Evolutionary conservation across 2,329 filamentous ascomycete genomes (phyloP).

Genomic region (Aspergillus quadrilineatus): DNA sequence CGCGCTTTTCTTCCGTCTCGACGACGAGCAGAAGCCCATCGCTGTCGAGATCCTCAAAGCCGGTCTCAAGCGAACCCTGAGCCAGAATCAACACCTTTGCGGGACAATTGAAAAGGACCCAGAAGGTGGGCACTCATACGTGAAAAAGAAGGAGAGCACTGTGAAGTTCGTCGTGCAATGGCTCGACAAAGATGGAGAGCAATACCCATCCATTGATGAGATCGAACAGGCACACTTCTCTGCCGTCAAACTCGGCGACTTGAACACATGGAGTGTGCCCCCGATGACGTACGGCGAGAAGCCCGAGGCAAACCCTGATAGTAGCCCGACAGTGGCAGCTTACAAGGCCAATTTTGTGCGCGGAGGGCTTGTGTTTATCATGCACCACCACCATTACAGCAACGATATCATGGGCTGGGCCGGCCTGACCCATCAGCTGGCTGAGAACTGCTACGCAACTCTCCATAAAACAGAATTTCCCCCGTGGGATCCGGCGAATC

Average conservation of each 20-base stretch:
- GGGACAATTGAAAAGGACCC: conserved; percentile 44
- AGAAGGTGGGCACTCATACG: conserved; percentile 37
- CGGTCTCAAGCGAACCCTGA: conserved; percentile 40
- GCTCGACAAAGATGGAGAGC: conserved; percentile 31
- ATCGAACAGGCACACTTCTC: conserved; percentile 40
- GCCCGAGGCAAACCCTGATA: conserved; percentile 38
- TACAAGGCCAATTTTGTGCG: conserved; percentile 47
- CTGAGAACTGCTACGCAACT: conserved; percentile 45
- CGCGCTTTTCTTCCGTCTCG: conserved; percentile 41
- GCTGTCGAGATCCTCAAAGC: conserved; percentile 29
- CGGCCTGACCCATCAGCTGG: conserved; percentile 40
- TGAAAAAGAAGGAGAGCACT: conserved; percentile 36
- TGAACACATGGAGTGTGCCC: conserved; percentile 35
- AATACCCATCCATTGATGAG: conserved; percentile 41
- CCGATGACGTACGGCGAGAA: conserved; percentile 36
- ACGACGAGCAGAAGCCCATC: conserved; percentile 31
- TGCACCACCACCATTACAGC: conserved; percentile 46
- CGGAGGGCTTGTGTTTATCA: conserved; percentile 45
- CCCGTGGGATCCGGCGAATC: conserved; percentile 36
- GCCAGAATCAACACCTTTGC: conserved; percentile 40
- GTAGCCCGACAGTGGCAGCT: conserved; percentile 34
- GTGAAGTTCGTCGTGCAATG: conserved; percentile 39
- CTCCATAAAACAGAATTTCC: conserved; percentile 32
- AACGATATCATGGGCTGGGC: conserved; percentile 48
- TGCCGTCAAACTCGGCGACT: conserved; percentile 33